Evolutionary conservation across 148 eudicot species (phyloP).

Genomic region (Rhododendron williamsianum): DNA sequence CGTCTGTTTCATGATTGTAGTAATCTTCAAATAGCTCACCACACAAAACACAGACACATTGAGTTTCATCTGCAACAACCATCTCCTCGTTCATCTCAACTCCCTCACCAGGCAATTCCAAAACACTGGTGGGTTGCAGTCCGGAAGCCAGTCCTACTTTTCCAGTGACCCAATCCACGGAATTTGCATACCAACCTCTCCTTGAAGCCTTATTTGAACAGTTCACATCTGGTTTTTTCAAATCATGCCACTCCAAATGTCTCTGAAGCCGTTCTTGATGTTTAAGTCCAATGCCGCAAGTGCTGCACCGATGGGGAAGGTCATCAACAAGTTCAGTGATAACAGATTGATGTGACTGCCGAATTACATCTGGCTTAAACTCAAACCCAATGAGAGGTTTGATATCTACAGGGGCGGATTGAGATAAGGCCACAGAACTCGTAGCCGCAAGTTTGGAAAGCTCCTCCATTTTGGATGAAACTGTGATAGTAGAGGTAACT

Average conservation of each 20-base stretch:
- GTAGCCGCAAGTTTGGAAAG: conserved; percentile 21
- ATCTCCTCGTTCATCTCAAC: conserved; percentile 34
- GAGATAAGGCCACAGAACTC: conserved; percentile 23
- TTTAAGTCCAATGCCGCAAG: conserved; percentile 69
- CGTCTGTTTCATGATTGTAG: conserved; percentile 52
- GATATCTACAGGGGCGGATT: conserved; percentile 21
- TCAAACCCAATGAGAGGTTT: conserved; percentile 66
- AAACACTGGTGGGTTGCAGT: conserved; percentile 7
- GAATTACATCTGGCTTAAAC: conserved; percentile 68
- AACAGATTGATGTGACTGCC: conserved; percentile 58
- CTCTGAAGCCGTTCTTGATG: conserved; percentile 57
- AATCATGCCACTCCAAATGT: conserved; percentile 86
- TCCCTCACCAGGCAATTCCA: conserved; percentile 22
- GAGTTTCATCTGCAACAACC: conserved; percentile 93
- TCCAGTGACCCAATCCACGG: conserved; percentile 59
- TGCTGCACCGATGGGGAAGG: conserved; percentile 58
- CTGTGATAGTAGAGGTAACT: conserved; percentile 16
- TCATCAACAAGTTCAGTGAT: conserved; percentile 55
- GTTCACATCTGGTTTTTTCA: conserved; percentile 30
- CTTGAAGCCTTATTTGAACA: conserved; percentile 37
- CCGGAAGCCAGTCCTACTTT: conserved; percentile 23
- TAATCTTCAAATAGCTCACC: conserved; percentile 91
- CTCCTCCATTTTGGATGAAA: conserved; percentile 25
- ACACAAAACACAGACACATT: conserved; percentile 79
- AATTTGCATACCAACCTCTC: conserved; percentile 58